Conservation (phyloP, 2,329 filamentous ascomycete genomes). For the Stachybotrys chartarum region DNA sequence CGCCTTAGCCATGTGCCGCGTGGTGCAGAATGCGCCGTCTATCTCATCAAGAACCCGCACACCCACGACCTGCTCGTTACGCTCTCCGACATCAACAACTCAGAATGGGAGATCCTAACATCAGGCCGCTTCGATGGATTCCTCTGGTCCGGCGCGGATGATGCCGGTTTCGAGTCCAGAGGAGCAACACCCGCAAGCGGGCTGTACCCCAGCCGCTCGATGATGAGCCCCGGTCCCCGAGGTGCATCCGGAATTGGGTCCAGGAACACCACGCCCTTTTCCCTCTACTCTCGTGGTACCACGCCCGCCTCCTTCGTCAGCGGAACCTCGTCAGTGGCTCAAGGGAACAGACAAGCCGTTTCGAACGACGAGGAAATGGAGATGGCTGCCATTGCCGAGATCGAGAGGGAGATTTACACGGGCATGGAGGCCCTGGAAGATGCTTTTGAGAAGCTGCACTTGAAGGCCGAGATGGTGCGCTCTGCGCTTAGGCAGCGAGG, state of each 20-base stretch:
- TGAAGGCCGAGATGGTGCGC: constrained; percentile 74
- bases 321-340: constrained; percentile 39
- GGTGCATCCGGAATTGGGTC: constrained; percentile 34
- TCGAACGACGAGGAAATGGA: constrained; percentile 92
- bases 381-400: constrained; percentile 80
- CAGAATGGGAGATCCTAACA: constrained; percentile 94
- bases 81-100: constrained; percentile 76
- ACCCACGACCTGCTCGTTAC: constrained; percentile 85
- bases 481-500: constrained; percentile 73
- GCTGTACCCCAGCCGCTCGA: constrained; percentile 27
- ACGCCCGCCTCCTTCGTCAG: constrained; percentile 56
- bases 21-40: constrained; percentile 80
- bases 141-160: constrained; percentile 83
- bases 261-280: constrained; percentile 41
- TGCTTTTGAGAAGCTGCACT: constrained; percentile 86
- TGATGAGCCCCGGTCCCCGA: constrained; percentile 33
- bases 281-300: constrained; percentile 45
- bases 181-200: constrained; percentile 47
- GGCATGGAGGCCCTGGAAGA: constrained; percentile 95
- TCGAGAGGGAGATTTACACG: constrained; percentile 86
- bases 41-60: constrained; percentile 72
- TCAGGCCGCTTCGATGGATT: constrained; percentile 95
- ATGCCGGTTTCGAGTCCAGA: constrained; percentile 39
- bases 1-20: constrained; percentile 65
- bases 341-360: constrained; percentile 51